Percentiles rank a stretch among this genome's conserved stretches.
These are phyloP conservation scores for Cyamopsis tetragonoloba DNA, from an alignment of 306 rosid genomes.

Conservation along the genomic window DNA sequence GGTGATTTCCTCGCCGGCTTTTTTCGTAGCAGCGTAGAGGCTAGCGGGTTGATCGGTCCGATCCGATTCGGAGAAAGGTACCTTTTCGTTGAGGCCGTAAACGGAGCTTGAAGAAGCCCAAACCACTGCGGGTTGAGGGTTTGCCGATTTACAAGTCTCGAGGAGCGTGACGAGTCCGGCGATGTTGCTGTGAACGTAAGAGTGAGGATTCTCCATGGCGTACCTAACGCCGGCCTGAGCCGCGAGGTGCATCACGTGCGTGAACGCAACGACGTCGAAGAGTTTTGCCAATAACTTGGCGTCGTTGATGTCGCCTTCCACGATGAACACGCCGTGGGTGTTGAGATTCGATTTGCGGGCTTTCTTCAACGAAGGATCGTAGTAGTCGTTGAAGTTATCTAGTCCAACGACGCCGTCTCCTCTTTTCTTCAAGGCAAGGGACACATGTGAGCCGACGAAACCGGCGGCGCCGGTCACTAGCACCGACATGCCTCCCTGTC, in stretches of 20 bases:
- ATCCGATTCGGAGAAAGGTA: slow-evolving; percentile 69
- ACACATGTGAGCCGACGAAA: slow-evolving; percentile 73
- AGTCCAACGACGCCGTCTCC: slow-evolving; percentile 88
- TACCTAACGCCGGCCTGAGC: slow-evolving; percentile 93
- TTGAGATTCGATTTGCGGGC: slow-evolving; percentile 52
- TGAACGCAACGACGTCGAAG: slow-evolving; percentile 72
- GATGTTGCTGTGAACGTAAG: slow-evolving; percentile 86
- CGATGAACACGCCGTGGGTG: slow-evolving; percentile 50
- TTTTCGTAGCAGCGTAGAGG: slow-evolving; percentile 82
- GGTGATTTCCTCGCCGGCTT: slow-evolving; percentile 89
- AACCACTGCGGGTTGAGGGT: slow-evolving; percentile 73
- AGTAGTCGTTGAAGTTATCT: slow-evolving; percentile 77
- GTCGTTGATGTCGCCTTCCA: slow-evolving; percentile 76
- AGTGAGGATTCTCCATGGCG: slow-evolving; percentile 86
- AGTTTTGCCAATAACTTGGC: slow-evolving; percentile 58
- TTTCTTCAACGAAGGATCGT: slow-evolving; percentile 73
- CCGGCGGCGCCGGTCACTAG: slow-evolving; percentile 80
- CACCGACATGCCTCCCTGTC: slow-evolving; percentile 66
- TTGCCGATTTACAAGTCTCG: slow-evolving; percentile 65
- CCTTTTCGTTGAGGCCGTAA: slow-evolving; percentile 70
- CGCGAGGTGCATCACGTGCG: slow-evolving; percentile 88
- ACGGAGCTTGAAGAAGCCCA: slow-evolving; percentile 95
- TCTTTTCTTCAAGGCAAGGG: slow-evolving; percentile 59
- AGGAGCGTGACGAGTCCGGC: slow-evolving; percentile 84
- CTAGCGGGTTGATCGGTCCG: slow-evolving; percentile 71